Conservation (phyloP, 805 yeast genomes). For the Hanseniaspora mollemarum region DNA sequence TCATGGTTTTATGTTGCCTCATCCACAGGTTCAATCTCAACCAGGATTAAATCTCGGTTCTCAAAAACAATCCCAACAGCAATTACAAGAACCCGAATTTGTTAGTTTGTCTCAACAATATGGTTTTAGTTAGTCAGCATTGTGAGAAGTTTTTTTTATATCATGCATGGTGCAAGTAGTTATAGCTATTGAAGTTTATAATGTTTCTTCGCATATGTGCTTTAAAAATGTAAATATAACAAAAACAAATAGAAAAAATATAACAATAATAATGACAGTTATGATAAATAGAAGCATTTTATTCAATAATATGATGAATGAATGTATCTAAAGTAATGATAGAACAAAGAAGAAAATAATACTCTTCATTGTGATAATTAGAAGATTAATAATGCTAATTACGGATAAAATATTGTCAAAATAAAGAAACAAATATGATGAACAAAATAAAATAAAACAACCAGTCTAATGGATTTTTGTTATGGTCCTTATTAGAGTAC, state of each 20-base stretch:
- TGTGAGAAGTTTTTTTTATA: too few species aligned
- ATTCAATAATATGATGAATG: too few species aligned
- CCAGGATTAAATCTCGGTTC: neutral
- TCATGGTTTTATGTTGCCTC: neutral
- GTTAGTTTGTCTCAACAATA: conserved; percentile 7
- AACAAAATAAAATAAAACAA: neutral
- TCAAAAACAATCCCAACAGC: neutral
- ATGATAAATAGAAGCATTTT: too few species aligned
- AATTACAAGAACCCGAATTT: conserved; percentile 9
- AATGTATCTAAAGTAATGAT: neutral
- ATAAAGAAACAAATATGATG: neutral
- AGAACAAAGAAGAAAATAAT: too few species aligned
- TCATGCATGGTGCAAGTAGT: too few species aligned
- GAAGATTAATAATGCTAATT: too few species aligned
- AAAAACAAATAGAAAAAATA: neutral
- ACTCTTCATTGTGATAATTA: too few species aligned
- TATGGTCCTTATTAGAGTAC: too few species aligned
- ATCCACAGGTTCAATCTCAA: neutral
- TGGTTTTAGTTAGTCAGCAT: conserved; percentile 1
- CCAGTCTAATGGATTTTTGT: too few species aligned
- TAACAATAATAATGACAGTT: neutral
- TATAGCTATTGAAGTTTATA: too few species aligned
- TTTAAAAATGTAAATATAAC: neutral
- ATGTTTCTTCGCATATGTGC: too few species aligned
- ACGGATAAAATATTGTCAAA: neutral